Evolutionary conservation across 306 rosid species (phyloP).

Genomic region (Pyrus pyrifolia): DNA sequence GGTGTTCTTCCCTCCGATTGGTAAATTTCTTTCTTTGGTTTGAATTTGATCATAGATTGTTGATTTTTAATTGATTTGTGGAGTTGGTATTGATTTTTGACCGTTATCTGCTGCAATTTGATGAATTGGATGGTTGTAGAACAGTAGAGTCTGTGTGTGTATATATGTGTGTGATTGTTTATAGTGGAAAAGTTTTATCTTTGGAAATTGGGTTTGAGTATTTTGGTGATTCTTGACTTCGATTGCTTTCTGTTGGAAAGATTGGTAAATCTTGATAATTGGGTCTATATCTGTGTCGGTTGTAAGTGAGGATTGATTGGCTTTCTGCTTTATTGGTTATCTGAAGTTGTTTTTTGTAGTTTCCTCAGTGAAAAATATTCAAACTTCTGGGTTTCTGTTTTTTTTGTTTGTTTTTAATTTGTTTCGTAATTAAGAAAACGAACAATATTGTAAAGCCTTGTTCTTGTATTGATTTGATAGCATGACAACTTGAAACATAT

Average conservation of each 20-base stretch:
- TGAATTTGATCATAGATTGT: background rate
- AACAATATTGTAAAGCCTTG: background rate
- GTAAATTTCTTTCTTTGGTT: conserved; percentile 33
- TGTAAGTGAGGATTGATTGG: background rate
- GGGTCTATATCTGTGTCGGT: background rate
- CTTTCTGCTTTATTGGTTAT: background rate
- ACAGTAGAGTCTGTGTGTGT: background rate
- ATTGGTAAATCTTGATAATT: background rate
- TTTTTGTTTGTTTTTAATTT: background rate
- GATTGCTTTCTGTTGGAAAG: background rate
- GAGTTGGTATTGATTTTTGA: background rate
- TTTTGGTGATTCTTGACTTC: conserved; percentile 5
- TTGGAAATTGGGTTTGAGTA: conserved; percentile 12
- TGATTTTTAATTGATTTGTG: background rate
- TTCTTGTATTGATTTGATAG: background rate
- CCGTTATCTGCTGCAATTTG: background rate
- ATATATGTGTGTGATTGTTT: background rate
- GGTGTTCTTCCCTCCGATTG: conserved; percentile 45
- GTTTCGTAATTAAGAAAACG: background rate
- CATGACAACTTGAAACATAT: background rate
- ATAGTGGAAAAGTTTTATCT: background rate
- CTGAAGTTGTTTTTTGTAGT: background rate
- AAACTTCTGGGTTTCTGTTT: background rate
- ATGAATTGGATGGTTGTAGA: conserved; percentile 3
- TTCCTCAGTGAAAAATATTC: background rate